A percentile compares a stretch with the other conserved stretches of the same genome.
phyloP scores from a whole-genome alignment of 2,329 filamentous ascomycete genomes.

The Paramyrothecium roridum region DNA sequence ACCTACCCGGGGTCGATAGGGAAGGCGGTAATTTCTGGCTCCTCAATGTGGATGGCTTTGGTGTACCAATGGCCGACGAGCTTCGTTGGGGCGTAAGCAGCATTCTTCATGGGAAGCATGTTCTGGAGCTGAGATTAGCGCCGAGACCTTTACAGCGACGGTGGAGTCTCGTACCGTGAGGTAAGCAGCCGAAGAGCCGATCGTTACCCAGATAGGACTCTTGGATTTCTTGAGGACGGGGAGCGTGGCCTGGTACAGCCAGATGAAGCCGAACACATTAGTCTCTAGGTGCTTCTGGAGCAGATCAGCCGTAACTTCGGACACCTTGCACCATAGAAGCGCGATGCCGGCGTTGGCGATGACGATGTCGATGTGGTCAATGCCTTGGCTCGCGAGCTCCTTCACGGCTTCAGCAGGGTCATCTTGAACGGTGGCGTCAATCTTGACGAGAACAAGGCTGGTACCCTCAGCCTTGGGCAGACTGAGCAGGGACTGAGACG shows the following conservation, averaged over 20 bases:
- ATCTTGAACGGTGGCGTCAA: conserved; percentile 31
- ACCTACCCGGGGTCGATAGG: no score
- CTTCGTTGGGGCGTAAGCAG: no score
- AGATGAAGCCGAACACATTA: conserved; percentile 38
- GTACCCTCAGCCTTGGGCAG: conserved; percentile 33
- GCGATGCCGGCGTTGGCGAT: conserved; percentile 49
- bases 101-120: no score
- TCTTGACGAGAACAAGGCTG: conserved; percentile 35
- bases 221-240: conserved; percentile 30
- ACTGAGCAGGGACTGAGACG: conserved; percentile 22
- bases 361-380: conserved; percentile 44
- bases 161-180: no score
- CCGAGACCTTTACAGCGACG: no score
- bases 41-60: no score
- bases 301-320: conserved; percentile 25
- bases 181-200: conserved; percentile 26
- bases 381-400: conserved; percentile 25
- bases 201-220: conserved; percentile 32
- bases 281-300: conserved; percentile 33
- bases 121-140: no score
- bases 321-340: conserved; percentile 23
- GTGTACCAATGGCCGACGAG: no score
- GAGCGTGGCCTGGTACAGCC: conserved; percentile 40
- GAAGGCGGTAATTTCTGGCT: no score
- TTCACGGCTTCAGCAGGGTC: conserved; percentile 29